These are phyloP conservation scores for Stephania japonica DNA, from an alignment of 164 flowering plant species.

Conservation along the genomic window DNA sequence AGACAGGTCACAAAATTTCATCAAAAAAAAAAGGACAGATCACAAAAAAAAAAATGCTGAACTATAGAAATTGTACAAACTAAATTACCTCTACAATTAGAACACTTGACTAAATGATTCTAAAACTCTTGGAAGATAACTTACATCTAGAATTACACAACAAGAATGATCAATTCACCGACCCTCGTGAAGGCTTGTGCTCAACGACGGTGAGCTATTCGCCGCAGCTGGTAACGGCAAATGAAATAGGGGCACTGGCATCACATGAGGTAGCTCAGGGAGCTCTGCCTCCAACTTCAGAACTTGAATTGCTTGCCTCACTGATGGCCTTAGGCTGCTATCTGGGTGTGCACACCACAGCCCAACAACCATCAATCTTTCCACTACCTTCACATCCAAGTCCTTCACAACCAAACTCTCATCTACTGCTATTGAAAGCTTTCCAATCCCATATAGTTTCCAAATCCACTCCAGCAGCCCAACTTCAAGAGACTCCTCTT, in stretches of 20 bases:
- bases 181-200: not conserved
- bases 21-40: no score
- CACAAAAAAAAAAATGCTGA: no score
- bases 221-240: not conserved
- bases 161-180: not conserved
- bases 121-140: not conserved
- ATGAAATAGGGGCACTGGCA: slow-evolving; percentile 4
- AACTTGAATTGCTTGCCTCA: slow-evolving; percentile 18
- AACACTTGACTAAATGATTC: not conserved
- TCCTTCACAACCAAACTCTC: slow-evolving; percentile 7
- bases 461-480: slow-evolving; percentile 45
- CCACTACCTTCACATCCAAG: slow-evolving; percentile 17
- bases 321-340: slow-evolving; percentile 25
- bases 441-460: slow-evolving; percentile 32
- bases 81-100: not conserved
- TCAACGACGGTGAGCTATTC: not conserved
- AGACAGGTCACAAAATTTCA: no score
- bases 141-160: no score
- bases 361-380: no score
- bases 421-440: slow-evolving; percentile 18
- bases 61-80: no score
- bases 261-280: slow-evolving; percentile 10
- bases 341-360: no score
- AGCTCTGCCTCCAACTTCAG: slow-evolving; percentile 11
- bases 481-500: not conserved